These are phyloP conservation scores for Penicillium sp. DNA, from an alignment of 2,329 filamentous ascomycete species.

Conservation along the genomic window DNA sequence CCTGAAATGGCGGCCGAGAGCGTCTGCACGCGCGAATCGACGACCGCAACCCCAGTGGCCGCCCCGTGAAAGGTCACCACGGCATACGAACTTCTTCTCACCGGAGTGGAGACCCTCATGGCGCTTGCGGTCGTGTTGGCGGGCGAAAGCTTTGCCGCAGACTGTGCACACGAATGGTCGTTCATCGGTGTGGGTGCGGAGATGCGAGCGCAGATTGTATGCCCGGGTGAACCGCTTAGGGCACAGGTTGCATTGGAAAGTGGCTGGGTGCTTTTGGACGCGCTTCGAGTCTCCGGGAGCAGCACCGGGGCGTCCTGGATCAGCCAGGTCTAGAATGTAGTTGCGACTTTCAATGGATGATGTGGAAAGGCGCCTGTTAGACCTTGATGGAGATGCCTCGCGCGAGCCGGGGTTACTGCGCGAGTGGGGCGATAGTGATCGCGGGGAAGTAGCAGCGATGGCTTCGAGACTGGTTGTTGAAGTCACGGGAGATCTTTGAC, in stretches of 20 bases:
- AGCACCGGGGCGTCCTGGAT: constrained; percentile 79
- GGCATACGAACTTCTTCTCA: constrained; percentile 98
- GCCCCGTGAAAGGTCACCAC: constrained; percentile 82
- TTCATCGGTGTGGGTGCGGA: constrained; percentile 96
- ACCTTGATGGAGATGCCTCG: constrained; percentile 52
- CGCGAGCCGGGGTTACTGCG: constrained; percentile 51
- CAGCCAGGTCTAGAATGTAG: constrained; percentile 88
- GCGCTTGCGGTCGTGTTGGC: constrained; percentile 95
- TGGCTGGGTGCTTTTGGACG: constrained; percentile 96
- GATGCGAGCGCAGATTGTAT: constrained; percentile 93
- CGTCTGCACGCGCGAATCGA: constrained; percentile 92
- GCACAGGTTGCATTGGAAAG: constrained; percentile 91
- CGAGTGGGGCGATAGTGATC: constrained; percentile 53
- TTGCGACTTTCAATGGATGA: constrained; percentile 64
- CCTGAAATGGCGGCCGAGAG: constrained; percentile 90
- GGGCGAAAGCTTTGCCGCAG: constrained; percentile 95
- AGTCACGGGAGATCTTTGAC: constrained; percentile 44
- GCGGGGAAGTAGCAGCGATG: constrained; percentile 40
- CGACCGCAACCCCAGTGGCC: constrained; percentile 92
- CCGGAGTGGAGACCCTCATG: constrained; percentile 96
- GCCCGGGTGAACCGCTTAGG: constrained; percentile 96
- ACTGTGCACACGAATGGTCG: constrained; percentile 96
- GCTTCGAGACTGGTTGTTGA: constrained; percentile 41
- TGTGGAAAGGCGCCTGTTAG: constrained; percentile 52
- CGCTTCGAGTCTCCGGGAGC: constrained; percentile 70